These are phyloP conservation scores for Cercospora canescens DNA, from an alignment of 2,329 filamentous ascomycete species.

Conservation along the genomic window DNA sequence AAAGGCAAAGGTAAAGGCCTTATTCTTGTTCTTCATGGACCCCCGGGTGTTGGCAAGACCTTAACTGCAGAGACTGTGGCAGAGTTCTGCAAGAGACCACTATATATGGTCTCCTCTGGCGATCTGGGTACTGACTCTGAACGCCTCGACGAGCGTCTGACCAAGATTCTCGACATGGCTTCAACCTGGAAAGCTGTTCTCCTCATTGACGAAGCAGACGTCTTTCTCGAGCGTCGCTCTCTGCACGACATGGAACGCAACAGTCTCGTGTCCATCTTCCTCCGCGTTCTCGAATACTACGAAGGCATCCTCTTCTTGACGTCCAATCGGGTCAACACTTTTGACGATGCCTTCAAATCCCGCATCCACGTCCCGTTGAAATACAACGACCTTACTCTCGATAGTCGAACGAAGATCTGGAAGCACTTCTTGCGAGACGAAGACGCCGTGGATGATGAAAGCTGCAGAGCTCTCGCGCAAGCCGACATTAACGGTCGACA, in stretches of 20 bases:
- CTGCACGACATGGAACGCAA: conserved; percentile 83
- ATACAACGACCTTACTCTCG: conserved; percentile 28
- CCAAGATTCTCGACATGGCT: conserved; percentile 72
- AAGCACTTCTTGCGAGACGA: conserved; percentile 26
- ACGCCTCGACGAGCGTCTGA: conserved; percentile 41
- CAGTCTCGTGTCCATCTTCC: conserved; percentile 66
- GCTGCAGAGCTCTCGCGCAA: conserved; percentile 22
- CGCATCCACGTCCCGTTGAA: conserved; percentile 38
- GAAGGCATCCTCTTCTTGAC: conserved; percentile 41
- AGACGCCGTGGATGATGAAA: conserved; percentile 23
- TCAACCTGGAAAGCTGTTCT: conserved; percentile 86
- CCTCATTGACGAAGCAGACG: conserved; percentile 80
- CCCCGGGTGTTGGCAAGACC: conserved; percentile 44
- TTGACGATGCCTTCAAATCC: conserved; percentile 41
- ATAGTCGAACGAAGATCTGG: conserved; percentile 29
- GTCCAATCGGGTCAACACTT: conserved; percentile 37
- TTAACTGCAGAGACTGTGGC: conserved; percentile 43
- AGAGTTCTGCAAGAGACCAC: conserved; percentile 41
- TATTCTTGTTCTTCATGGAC: conserved; percentile 39
- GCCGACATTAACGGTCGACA: conserved; percentile 33
- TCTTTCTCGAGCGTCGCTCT: conserved; percentile 78
- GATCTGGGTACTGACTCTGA: conserved; percentile 46
- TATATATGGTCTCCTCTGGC: conserved; percentile 40
- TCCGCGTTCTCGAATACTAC: conserved; percentile 42
- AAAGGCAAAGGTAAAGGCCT: conserved; percentile 43